These are phyloP conservation scores for Podaxis sp. DNA, from an alignment of 768 basidiomycete species.

Conservation along the genomic window DNA sequence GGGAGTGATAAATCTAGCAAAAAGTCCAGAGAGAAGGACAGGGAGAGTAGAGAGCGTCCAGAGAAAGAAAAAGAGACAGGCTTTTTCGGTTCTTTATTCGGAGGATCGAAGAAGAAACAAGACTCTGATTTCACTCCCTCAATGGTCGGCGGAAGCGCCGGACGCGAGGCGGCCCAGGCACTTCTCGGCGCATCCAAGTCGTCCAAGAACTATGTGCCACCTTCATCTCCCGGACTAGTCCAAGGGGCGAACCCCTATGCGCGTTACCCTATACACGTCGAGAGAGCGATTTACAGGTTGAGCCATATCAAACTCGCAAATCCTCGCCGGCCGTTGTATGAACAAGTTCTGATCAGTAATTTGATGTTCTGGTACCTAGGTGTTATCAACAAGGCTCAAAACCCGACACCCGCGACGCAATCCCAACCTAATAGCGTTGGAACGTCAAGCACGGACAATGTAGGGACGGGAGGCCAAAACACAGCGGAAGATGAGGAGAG, in stretches of 20 bases:
- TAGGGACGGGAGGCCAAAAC: slow-evolving; percentile 31
- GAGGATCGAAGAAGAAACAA: slow-evolving; percentile 79
- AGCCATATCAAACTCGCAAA: slow-evolving; percentile 99
- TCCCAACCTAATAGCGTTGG: slow-evolving; percentile 25
- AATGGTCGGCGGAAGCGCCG: slow-evolving; percentile 45
- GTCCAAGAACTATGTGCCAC: slow-evolving; percentile 62
- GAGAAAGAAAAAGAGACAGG: slow-evolving; percentile 71
- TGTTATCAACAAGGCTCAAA: slow-evolving; percentile 91
- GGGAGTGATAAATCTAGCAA: slow-evolving; percentile 65
- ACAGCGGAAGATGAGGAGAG: slow-evolving; percentile 36
- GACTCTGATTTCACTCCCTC: slow-evolving; percentile 47
- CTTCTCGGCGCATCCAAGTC: slow-evolving; percentile 83
- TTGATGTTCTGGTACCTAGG: slow-evolving; percentile 99
- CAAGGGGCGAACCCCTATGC: slow-evolving; percentile 53
- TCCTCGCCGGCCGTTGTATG: slow-evolving; percentile 92
- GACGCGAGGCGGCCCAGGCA: slow-evolving; percentile 85
- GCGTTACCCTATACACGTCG: slow-evolving; percentile 97
- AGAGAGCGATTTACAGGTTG: slow-evolving; percentile 94
- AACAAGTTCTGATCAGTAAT: slow-evolving; percentile 92
- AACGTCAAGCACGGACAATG: slow-evolving; percentile 26
- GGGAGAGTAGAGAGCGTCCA: slow-evolving; percentile 43
- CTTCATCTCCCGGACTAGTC: slow-evolving; percentile 57
- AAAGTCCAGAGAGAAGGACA: slow-evolving; percentile 46
- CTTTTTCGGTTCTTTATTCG: slow-evolving; percentile 92
- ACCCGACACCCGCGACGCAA: slow-evolving; percentile 35